phyloP scores from a whole-genome alignment of 2,329 filamentous ascomycete species.

The Aschersonia sp. region DNA sequence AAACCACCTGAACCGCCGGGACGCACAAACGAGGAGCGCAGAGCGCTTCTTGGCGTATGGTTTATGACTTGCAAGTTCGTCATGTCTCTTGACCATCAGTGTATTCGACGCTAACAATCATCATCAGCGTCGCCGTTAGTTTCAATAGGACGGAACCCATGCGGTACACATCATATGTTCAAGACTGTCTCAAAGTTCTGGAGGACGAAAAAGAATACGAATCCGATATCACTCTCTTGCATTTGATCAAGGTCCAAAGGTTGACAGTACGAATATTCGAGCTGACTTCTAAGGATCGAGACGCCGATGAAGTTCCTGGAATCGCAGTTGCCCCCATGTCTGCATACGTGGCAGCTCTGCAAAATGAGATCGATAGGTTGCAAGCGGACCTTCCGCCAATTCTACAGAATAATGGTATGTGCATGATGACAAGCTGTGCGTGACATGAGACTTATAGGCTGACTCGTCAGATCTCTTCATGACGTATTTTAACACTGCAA shows the following conservation, averaged over 20 bases:
- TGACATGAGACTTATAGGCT: neutral
- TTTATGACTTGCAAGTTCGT: slow-evolving; percentile 38
- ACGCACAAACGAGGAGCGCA: slow-evolving; percentile 35
- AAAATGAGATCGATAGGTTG: slow-evolving; percentile 28
- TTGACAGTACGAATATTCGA: slow-evolving; percentile 34
- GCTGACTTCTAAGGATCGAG: slow-evolving; percentile 20
- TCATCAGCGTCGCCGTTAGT: slow-evolving; percentile 22
- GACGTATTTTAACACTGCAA: slow-evolving; percentile 22
- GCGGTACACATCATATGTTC: slow-evolving; percentile 36
- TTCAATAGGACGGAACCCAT: slow-evolving; percentile 31
- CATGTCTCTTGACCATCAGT: neutral
- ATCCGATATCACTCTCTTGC: slow-evolving; percentile 29
- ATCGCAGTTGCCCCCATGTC: slow-evolving; percentile 25
- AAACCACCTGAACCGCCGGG: slow-evolving; percentile 20
- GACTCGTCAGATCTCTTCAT: slow-evolving; percentile 1
- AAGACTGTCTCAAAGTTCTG: slow-evolving; percentile 32
- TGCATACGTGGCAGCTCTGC: slow-evolving; percentile 31
- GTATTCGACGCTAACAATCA: neutral
- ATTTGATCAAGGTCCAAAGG: slow-evolving; percentile 33
- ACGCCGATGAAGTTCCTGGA: slow-evolving; percentile 16
- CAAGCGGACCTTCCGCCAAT: slow-evolving; percentile 17
- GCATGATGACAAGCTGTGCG: no score
- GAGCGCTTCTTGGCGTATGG: slow-evolving; percentile 38
- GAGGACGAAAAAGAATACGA: slow-evolving; percentile 28
- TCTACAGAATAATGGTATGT: slow-evolving; percentile 24